A percentile compares a stretch with the other conserved stretches of the same genome.
These are phyloP conservation scores for Ambrosiella cleistominuta DNA, from an alignment of 2,329 filamentous ascomycete species.

Conservation along the genomic window DNA sequence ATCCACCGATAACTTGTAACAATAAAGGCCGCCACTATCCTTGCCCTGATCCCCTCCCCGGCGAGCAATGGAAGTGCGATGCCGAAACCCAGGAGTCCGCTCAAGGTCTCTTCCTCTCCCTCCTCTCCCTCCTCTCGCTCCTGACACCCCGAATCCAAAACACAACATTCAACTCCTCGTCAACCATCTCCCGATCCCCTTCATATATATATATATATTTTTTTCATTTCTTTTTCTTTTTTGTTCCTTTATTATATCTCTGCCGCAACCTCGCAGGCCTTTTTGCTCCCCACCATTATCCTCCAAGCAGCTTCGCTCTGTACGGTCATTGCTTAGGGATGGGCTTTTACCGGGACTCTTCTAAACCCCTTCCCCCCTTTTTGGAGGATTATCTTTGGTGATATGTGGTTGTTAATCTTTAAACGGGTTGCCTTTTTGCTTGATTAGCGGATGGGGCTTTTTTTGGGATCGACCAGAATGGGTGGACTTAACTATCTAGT, in stretches of 20 bases:
- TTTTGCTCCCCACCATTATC: background rate
- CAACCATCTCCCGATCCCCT: background rate
- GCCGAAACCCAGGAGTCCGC: background rate
- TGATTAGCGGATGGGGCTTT: background rate
- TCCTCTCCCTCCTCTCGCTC: background rate
- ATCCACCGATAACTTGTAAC: background rate
- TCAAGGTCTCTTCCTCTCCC: background rate
- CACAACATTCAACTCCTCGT: background rate
- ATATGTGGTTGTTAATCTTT: background rate
- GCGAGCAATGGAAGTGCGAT: background rate
- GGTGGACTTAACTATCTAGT: conserved; percentile 1
- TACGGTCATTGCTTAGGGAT: background rate
- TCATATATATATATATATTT: background rate
- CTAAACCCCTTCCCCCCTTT: background rate
- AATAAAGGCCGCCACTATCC: background rate
- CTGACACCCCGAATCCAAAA: background rate
- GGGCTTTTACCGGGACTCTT: background rate
- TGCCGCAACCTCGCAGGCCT: background rate
- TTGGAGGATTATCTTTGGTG: background rate
- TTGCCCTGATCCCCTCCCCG: background rate
- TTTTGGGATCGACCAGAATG: background rate
- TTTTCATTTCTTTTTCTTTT: background rate
- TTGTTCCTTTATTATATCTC: background rate
- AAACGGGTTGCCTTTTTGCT: too few species aligned
- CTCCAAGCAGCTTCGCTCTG: background rate